Base-by-base conservation (phyloP, 2,329 filamentous ascomycete species). In the Fusarium chlamydosporum region DNA sequence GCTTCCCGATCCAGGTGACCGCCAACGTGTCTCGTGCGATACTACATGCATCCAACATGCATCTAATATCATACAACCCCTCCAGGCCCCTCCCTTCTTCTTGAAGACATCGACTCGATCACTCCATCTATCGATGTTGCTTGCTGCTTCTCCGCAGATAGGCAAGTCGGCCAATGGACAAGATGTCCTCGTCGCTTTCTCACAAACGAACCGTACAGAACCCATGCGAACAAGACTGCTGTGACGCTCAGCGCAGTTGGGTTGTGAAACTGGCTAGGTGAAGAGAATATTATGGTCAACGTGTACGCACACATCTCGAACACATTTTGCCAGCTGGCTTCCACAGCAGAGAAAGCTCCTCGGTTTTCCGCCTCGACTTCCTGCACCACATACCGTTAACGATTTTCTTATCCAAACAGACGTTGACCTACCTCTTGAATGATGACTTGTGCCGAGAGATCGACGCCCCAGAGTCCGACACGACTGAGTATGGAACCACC, bases 261-360 rank as follows among this genome's bases (percentile, higher is more conserved):
- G 74, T 85, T 89, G 56, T 81, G 81, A 75, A 94, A 94, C 71
- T 92, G 84, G 5, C 85, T 82, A 0, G 91, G 91, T 0, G 80
- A 79, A 1, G 86, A 82, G 64, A 89, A 92, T 6, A 89, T 74
- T 61, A 92, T 88, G 0, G 91, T 94, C 1, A 85, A 84, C 0
- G 83, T 83, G 73, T 88, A 93, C 0, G 90, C 89, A 2, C 89
- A 76, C 47, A 93, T 82, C 76, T 94, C 91, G 64, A 92, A 93
- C 1, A 86, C 68, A 64, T 89, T 93, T 75, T 94, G 91, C 38
- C 89, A 83, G 0, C 88, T 84, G 10, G 88, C 85, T 76, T 94
- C 92, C 9, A 88, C 84, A 0, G 89, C 82, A 0, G 91, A 93
- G 70, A 94, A 94, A 0, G 83, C 80, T 1, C 90, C 91, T n/a